These are phyloP conservation scores for Fraxinus cuspidata DNA, from an alignment of 257 asterid genomes.

Conservation along the genomic window DNA sequence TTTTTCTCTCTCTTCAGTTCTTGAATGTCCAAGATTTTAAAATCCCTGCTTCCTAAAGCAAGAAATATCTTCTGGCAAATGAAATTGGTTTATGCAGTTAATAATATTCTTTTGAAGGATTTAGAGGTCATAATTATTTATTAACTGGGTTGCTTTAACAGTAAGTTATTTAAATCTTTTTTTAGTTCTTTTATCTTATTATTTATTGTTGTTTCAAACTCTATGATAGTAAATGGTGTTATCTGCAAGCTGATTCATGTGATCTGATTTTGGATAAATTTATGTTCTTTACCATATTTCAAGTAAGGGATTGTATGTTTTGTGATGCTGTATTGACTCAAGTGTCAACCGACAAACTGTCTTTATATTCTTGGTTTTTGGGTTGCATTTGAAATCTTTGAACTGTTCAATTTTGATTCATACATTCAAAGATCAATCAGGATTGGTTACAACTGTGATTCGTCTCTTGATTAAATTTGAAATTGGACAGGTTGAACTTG, in stretches of 20 bases:
- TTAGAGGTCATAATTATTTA: constrained; percentile 29
- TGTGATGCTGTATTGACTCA: constrained; percentile 39
- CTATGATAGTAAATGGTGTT: constrained; percentile 4
- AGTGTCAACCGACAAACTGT: constrained; percentile 40
- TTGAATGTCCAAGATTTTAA: constrained; percentile 42
- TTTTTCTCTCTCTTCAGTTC: constrained; percentile 20
- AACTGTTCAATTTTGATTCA: constrained; percentile 14
- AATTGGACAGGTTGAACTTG: not conserved
- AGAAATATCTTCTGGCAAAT: constrained; percentile 40
- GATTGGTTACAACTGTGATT: not conserved
- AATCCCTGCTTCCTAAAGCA: constrained; percentile 23
- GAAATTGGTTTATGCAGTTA: constrained; percentile 33
- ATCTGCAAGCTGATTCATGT: constrained; percentile 14
- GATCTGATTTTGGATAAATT: constrained; percentile 27
- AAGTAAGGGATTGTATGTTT: constrained; percentile 24
- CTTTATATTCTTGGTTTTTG: constrained; percentile 24
- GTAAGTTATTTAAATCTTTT: constrained; percentile 26
- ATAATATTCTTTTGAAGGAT: constrained; percentile 16
- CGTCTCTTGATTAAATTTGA: not conserved
- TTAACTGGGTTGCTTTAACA: constrained; percentile 35
- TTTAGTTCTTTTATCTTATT: not conserved
- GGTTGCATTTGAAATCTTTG: constrained; percentile 27
- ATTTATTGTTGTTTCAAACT: constrained; percentile 18
- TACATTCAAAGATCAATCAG: constrained; percentile 14
- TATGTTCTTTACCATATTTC: constrained; percentile 11